Evolutionary conservation across 345 rosid genomes (phyloP).

Genomic region (Pistacia integerrima): DNA sequence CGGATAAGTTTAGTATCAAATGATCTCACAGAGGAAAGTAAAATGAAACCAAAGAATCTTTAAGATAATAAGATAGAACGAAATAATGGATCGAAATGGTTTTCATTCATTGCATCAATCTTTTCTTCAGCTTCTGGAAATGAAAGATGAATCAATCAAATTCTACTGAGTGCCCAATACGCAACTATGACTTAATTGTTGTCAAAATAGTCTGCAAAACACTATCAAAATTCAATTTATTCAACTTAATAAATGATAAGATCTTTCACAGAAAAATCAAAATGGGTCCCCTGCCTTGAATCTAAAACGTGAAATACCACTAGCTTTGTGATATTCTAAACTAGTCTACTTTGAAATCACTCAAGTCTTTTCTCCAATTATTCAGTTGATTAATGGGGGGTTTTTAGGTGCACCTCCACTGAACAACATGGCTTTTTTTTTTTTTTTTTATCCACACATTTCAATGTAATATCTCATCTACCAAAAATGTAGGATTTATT

Average conservation of each 20-base stretch:
- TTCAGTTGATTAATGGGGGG: background rate
- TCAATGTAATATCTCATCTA: too few species aligned
- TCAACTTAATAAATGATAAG: background rate
- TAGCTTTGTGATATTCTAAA: background rate
- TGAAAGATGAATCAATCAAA: background rate
- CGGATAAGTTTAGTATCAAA: too few species aligned
- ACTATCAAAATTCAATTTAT: too few species aligned
- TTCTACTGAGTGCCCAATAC: background rate
- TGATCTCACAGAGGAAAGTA: too few species aligned
- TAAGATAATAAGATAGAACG: too few species aligned
- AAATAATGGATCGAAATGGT: background rate
- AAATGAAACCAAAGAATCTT: too few species aligned
- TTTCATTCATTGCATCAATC: background rate
- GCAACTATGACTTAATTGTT: constrained; percentile 7
- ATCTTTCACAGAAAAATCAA: background rate
- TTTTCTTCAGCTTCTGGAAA: constrained; percentile 7
- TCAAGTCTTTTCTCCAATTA: background rate
- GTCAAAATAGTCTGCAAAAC: background rate
- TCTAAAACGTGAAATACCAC: background rate
- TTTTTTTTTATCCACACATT: too few species aligned
- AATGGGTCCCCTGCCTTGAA: background rate
- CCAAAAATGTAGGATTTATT: too few species aligned
- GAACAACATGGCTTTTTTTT: background rate
- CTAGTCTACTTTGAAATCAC: background rate
- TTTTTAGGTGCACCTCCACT: background rate